Percentiles rank a stretch among this genome's conserved stretches.
Evolutionary conservation across 2,329 filamentous ascomycete species (phyloP).

Genomic region (Mycogone perniciosa): DNA sequence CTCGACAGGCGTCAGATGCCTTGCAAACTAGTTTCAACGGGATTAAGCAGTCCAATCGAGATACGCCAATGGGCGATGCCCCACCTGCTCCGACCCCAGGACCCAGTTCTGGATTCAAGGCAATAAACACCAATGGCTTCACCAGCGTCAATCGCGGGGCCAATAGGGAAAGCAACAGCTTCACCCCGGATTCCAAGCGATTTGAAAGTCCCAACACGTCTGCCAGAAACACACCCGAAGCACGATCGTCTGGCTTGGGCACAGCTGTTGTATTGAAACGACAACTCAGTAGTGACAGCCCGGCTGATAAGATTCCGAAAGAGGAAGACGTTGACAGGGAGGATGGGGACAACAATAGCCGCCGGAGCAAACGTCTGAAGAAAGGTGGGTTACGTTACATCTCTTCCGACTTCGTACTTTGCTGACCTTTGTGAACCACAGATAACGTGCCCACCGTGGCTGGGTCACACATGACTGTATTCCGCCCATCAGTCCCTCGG

Average conservation of each 20-base stretch:
- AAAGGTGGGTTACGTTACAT: conserved; percentile 37
- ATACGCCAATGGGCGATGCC: conserved; percentile 43
- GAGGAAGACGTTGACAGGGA: conserved; percentile 45
- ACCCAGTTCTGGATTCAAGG: conserved; percentile 43
- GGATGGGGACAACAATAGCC: conserved; percentile 60
- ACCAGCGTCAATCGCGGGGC: conserved; percentile 57
- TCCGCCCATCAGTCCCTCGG: conserved; percentile 72
- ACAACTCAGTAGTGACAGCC: conserved; percentile 58
- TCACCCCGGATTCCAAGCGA: conserved; percentile 54
- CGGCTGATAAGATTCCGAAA: conserved; percentile 40
- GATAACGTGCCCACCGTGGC: conserved; percentile 75
- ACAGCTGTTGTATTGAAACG: conserved; percentile 66
- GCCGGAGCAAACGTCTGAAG: conserved; percentile 87
- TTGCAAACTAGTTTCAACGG: conserved; percentile 44
- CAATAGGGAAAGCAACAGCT: conserved; percentile 46
- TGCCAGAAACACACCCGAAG: conserved; percentile 59
- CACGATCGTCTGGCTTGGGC: conserved; percentile 48
- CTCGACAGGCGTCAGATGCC: conserved; percentile 48
- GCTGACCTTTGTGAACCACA: too few relatives aligned
- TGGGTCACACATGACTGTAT: conserved; percentile 93
- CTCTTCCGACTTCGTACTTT: too few relatives aligned
- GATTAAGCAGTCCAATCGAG: conserved; percentile 41
- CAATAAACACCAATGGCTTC: conserved; percentile 56
- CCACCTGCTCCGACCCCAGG: conserved; percentile 27
- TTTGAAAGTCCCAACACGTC: conserved; percentile 57